A percentile compares a stretch with the other conserved stretches of the same genome.
Evolutionary conservation across 345 rosid genomes (phyloP).

Genomic region (Aquilaria malaccensis): DNA sequence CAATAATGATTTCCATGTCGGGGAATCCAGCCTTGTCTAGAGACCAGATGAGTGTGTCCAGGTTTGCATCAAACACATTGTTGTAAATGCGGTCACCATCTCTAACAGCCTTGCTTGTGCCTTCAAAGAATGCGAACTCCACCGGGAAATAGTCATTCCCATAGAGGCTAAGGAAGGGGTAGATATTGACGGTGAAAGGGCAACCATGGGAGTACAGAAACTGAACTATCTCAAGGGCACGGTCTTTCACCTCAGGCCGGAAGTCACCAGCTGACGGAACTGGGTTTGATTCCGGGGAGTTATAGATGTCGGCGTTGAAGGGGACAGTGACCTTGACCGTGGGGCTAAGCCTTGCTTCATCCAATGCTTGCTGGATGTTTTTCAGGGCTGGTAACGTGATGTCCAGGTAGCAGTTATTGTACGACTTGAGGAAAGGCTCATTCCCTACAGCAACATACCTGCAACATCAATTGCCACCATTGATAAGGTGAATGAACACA

Average conservation of each 20-base stretch:
- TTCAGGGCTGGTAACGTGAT: constrained; percentile 35
- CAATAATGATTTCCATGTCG: constrained; percentile 11
- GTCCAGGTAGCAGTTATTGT: constrained; percentile 31
- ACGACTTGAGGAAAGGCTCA: constrained; percentile 20
- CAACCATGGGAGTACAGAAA: constrained; percentile 16
- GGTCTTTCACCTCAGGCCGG: constrained; percentile 14
- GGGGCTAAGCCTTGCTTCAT: constrained; percentile 18
- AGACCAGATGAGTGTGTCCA: constrained; percentile 11
- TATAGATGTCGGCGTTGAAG: constrained; percentile 41
- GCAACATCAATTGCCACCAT: constrained; percentile 1
- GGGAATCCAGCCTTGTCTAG: constrained; percentile 10
- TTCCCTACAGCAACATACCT: constrained; percentile 19
- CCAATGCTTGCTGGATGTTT: constrained; percentile 38
- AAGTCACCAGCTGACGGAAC: constrained; percentile 17
- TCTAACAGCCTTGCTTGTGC: constrained; percentile 10
- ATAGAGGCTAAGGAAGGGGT: constrained; percentile 45
- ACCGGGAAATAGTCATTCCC: constrained; percentile 28
- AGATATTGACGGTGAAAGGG: constrained; percentile 45
- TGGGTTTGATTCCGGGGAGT: constrained; percentile 15
- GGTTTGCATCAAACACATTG: constrained; percentile 17
- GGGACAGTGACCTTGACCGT: constrained; percentile 41
- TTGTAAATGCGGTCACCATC: constrained; percentile 9
- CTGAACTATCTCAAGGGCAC: constrained; percentile 8
- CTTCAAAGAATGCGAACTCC: constrained; percentile 46
- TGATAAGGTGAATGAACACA: no score